These are phyloP conservation scores for Aspergillus pseudotamarii DNA, from an alignment of 2,329 filamentous ascomycete genomes.

Conservation along the genomic window DNA sequence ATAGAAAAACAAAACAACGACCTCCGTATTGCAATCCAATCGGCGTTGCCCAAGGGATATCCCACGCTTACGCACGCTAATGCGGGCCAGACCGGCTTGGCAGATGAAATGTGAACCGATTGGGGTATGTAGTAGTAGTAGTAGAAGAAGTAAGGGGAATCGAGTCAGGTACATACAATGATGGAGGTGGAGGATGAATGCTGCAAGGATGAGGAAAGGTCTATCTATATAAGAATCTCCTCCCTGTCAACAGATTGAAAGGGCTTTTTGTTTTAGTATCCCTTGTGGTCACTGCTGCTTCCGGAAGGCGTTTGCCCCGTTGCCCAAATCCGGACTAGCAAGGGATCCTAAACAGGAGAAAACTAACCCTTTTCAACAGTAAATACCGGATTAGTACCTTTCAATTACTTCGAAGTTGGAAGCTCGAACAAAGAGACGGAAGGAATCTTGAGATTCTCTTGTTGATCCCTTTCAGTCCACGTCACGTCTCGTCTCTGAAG, in stretches of 20 bases:
- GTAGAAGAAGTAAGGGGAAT: neutral
- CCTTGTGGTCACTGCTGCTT: neutral
- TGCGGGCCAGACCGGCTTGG: conserved; percentile 17
- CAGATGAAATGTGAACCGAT: conserved; percentile 4
- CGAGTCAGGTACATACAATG: no score
- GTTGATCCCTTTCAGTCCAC: no score
- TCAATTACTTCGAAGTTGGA: no score
- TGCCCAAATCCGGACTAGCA: neutral
- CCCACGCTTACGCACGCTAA: conserved; percentile 19
- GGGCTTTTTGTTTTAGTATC: neutral
- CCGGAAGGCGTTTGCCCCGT: neutral
- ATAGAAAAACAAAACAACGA: conserved; percentile 13
- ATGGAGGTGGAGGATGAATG: neutral
- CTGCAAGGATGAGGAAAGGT: neutral
- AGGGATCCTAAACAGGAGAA: neutral
- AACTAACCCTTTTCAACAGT: no score
- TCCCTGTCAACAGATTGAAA: neutral
- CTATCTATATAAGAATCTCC: neutral
- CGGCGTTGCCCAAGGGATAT: conserved; percentile 26
- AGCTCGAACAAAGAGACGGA: no score
- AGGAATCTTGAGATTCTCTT: no score
- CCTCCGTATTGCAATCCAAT: neutral
- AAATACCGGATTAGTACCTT: no score
- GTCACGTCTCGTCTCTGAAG: no score
- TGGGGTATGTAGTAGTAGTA: no score